Evolutionary conservation across 164 flowering plant genomes (phyloP).

Genomic region (Magnolia officinalis): DNA sequence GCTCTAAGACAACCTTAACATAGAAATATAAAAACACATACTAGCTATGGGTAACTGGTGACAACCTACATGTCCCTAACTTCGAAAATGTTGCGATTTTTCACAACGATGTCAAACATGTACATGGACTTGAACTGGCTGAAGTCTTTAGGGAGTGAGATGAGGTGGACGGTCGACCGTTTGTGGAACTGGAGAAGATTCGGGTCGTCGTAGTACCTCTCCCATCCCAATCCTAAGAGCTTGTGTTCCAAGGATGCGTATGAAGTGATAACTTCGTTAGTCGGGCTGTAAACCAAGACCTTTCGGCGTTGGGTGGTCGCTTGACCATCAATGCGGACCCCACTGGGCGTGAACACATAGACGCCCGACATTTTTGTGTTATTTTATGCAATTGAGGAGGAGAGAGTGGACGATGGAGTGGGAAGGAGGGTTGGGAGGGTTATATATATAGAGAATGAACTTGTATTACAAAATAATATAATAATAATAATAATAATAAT

Average conservation of each 20-base stretch:
- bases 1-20: no score
- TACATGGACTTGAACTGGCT: constrained; percentile 69
- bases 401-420: background rate
- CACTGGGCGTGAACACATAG: constrained; percentile 85
- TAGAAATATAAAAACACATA: background rate
- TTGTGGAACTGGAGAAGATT: constrained; percentile 87
- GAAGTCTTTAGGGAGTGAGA: constrained; percentile 86
- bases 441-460: background rate
- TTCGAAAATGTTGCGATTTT: constrained; percentile 65
- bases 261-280: constrained; percentile 60
- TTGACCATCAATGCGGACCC: constrained; percentile 45
- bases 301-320: constrained; percentile 31
- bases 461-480: background rate
- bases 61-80: constrained; percentile 50
- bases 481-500: no score
- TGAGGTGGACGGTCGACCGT: constrained; percentile 65
- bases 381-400: background rate
- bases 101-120: constrained; percentile 88
- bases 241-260: constrained; percentile 51
- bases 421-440: background rate
- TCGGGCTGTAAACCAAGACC: constrained; percentile 53
- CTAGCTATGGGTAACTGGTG: background rate
- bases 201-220: constrained; percentile 77
- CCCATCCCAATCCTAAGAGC: constrained; percentile 72
- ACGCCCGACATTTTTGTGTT: constrained; percentile 69